Percentiles rank a stretch among this genome's conserved stretches.
phyloP scores from a whole-genome alignment of 2,329 filamentous ascomycete genomes.

The Penicillium sp. region DNA sequence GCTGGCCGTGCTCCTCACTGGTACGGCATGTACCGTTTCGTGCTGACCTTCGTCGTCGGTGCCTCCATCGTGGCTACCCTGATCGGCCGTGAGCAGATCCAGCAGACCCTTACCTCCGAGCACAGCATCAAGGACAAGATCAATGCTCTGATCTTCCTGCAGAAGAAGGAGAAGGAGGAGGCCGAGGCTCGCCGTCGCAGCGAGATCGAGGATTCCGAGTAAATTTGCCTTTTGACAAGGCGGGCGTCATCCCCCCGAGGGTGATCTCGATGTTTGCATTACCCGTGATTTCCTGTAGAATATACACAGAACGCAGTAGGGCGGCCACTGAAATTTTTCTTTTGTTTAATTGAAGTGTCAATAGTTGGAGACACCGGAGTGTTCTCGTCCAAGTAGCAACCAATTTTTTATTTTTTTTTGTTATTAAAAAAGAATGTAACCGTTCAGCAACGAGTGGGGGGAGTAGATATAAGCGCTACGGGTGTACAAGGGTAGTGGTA shows the following conservation, averaged over 20 bases:
- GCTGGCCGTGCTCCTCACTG: slow-evolving; percentile 78
- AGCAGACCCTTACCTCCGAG: slow-evolving; percentile 36
- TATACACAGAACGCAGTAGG: slow-evolving; percentile 36
- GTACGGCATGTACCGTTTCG: slow-evolving; percentile 89
- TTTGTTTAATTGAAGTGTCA: slow-evolving; percentile 19
- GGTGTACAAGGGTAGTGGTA: neutral
- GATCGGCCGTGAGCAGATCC: slow-evolving; percentile 77
- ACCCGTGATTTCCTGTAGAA: slow-evolving; percentile 37
- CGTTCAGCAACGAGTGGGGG: neutral
- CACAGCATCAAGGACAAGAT: slow-evolving; percentile 52
- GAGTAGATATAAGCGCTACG: neutral
- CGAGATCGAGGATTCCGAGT: slow-evolving; percentile 35
- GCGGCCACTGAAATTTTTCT: slow-evolving; percentile 31
- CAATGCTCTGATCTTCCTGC: slow-evolving; percentile 51
- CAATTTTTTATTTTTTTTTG: no score
- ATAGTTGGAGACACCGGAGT: slow-evolving; percentile 2
- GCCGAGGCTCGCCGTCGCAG: slow-evolving; percentile 39
- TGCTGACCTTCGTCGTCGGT: slow-evolving; percentile 87
- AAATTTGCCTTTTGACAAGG: slow-evolving; percentile 24
- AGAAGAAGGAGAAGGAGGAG: slow-evolving; percentile 49
- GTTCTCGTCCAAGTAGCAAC: neutral
- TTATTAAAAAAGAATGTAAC: neutral
- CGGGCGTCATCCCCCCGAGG: slow-evolving; percentile 14
- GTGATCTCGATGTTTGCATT: slow-evolving; percentile 29
- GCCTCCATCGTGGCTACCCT: slow-evolving; percentile 76